Percentiles rank a stretch among this genome's conserved stretches.
Conservation (phyloP, 352 stramenopile genomes). For the Globisporangium spinosum region DNA sequence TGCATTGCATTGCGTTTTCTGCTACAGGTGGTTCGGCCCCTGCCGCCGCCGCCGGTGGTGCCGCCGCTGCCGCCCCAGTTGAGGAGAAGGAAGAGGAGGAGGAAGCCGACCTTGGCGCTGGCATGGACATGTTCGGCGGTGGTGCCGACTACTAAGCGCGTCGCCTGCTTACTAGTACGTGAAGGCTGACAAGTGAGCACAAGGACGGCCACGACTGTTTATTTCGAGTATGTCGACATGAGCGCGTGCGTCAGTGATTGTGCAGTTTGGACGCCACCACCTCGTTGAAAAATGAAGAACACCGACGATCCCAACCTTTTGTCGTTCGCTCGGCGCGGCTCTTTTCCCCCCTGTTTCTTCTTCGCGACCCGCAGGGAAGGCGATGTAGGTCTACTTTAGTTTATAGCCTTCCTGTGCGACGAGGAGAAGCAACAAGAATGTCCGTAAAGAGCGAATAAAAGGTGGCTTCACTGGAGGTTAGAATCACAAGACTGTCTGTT, state of each 20-base stretch:
- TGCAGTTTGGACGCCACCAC: background rate
- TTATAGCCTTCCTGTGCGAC: slow-evolving; percentile 25
- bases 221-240: slow-evolving; percentile 1
- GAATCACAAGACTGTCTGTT: slow-evolving; percentile 1
- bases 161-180: slow-evolving; percentile 10
- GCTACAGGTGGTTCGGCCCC: slow-evolving; percentile 48
- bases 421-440: slow-evolving; percentile 8
- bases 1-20: slow-evolving; percentile 12
- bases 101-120: slow-evolving; percentile 75
- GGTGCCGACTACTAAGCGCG: slow-evolving; percentile 79
- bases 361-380: background rate
- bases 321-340: slow-evolving; percentile 2
- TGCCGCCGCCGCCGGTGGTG: slow-evolving; percentile 44
- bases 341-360: background rate
- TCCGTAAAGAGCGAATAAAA: slow-evolving; percentile 71
- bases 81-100: slow-evolving; percentile 87
- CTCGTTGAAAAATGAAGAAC: slow-evolving; percentile 13
- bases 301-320: slow-evolving; percentile 15
- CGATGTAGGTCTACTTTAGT: slow-evolving; percentile 32
- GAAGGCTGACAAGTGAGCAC: background rate
- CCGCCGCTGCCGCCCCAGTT: slow-evolving; percentile 37
- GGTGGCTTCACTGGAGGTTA: slow-evolving; percentile 61
- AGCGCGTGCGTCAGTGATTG: background rate
- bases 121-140: slow-evolving; percentile 88
- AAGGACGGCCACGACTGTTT: background rate